Evolutionary conservation across 495 filamentous ascomycete species (phyloP).

Genomic region (Eremomyces bilateralis): DNA sequence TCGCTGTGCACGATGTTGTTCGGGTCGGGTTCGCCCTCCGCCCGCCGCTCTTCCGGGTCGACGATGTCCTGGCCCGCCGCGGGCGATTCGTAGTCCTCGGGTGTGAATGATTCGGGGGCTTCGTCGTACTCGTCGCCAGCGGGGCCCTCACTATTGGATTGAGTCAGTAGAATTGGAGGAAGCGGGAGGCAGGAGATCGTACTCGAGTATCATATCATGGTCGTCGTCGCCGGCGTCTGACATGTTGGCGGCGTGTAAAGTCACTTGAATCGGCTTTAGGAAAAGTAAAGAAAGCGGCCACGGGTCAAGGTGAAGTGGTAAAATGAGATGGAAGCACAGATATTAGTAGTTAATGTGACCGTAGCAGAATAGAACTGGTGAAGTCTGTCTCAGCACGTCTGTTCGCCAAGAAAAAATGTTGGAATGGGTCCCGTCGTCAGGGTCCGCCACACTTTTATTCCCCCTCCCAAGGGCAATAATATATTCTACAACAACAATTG

Average conservation of each 20-base stretch:
- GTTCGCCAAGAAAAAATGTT: too few species aligned
- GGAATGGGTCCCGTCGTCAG: too few species aligned
- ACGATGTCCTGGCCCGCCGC: constrained; percentile 21
- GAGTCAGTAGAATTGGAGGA: constrained; percentile 29
- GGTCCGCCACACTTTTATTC: too few species aligned
- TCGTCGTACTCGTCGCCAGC: constrained; percentile 3
- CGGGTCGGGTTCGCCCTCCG: constrained; percentile 32
- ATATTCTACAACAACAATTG: too few species aligned
- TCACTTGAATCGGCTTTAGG: too few species aligned
- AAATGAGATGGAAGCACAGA: too few species aligned
- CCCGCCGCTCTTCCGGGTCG: constrained; percentile 22
- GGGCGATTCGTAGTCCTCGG: constrained; percentile 46
- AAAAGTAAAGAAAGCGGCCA: too few species aligned
- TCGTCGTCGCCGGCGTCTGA: constrained; percentile 56
- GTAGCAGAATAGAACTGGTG: too few species aligned
- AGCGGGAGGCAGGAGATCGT: constrained; percentile 1
- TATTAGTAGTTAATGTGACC: too few species aligned
- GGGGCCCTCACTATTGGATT: constrained; percentile 23
- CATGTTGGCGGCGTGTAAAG: constrained; percentile 34
- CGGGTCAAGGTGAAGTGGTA: too few species aligned
- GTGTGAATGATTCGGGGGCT: constrained; percentile 6
- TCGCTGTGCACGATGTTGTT: constrained; percentile 39
- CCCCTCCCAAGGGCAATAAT: too few species aligned
- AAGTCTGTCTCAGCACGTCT: too few species aligned
- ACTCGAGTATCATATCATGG: constrained; percentile 11